Base-by-base conservation (phyloP, 2,329 filamentous ascomycete genomes). In the Xylaria sp. region DNA sequence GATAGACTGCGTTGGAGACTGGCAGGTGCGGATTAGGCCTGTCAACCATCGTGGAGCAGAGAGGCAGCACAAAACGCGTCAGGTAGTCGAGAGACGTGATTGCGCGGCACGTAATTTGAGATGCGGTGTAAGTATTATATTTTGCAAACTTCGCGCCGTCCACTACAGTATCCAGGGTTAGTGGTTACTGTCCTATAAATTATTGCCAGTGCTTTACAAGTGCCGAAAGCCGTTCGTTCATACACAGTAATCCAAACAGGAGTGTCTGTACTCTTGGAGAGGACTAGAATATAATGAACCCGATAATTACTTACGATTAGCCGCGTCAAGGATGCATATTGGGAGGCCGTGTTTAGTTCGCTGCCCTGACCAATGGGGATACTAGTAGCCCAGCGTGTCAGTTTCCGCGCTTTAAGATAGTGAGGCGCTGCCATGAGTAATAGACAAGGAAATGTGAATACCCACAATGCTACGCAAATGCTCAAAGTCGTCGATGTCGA, bases 301-400 rank as follows among this genome's bases (percentile, higher is more conserved):
- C 10, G 2, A 9, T 10, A 27, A 19, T 19, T 19, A 49, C 59
- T 53, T 29, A 62, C 59, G 29, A 13, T 54, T 41, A 15, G 51
- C 56, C 11, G 35, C 38, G 17, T 63, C 60, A 21, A 63, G 46
- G 6, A 43, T 53, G 17, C 60, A 63, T 55, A 63, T 60, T 23
- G 60, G 60, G 17, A 56, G 52, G 8, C 60, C 60, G 3, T 23
- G 19, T 56, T 63, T 63, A 3, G 51, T 60, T 23, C 56, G 38
- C 17, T 60, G 60, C 10, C 60, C 60, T n/a, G 56, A 52, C 60
- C 60, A 63, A 41, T 56, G 51, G 17, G 60, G 60, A 51, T 63
- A 63, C 60, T 63, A 44, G 21, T 31, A n/a, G 15, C 31, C 3
- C 6, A 7, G 8, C 1, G 2, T 58, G 29, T 62, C 4, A 62